Percentiles rank a stretch among this genome's conserved stretches.
phyloP scores from a whole-genome alignment of 345 rosid species.

The Boechera retrofracta region DNA sequence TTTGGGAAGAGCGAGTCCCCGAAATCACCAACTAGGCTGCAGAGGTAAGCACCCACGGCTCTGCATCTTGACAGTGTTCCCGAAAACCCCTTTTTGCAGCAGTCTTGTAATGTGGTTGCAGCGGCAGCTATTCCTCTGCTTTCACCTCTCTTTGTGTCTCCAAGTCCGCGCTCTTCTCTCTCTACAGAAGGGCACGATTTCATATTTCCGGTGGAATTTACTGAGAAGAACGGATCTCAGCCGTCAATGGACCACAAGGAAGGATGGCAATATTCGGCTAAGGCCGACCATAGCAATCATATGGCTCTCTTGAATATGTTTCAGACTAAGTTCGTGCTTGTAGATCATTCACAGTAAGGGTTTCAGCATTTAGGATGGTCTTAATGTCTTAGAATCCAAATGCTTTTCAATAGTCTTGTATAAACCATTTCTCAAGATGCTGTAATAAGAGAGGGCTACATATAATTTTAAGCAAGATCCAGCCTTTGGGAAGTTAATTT shows the following conservation, averaged over 20 bases:
- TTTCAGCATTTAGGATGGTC: not conserved
- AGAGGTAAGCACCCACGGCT: conserved; percentile 57
- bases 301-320: conserved; percentile 47
- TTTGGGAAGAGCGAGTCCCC: conserved; percentile 37
- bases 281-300: conserved; percentile 40
- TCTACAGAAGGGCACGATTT: conserved; percentile 33
- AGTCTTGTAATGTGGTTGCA: conserved; percentile 15
- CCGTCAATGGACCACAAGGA: conserved; percentile 26
- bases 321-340: conserved; percentile 56
- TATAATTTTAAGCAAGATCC: not conserved
- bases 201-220: conserved; percentile 26
- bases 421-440: not conserved
- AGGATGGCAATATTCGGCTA: conserved; percentile 40
- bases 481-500: conserved; percentile 15
- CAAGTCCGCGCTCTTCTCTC: conserved; percentile 30
- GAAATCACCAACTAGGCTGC: conserved; percentile 69
- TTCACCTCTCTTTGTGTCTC: conserved; percentile 56
- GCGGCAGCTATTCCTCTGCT: conserved; percentile 58
- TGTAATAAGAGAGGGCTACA: conserved; percentile 22
- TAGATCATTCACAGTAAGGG: conserved; percentile 44
- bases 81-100: conserved; percentile 6
- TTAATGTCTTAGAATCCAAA: conserved; percentile 18
- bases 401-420: conserved; percentile 14
- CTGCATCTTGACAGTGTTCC: conserved; percentile 45
- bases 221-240: conserved; percentile 24